phyloP scores from a whole-genome alignment of 768 basidiomycete genomes.

The Tephrocybe sp. region DNA sequence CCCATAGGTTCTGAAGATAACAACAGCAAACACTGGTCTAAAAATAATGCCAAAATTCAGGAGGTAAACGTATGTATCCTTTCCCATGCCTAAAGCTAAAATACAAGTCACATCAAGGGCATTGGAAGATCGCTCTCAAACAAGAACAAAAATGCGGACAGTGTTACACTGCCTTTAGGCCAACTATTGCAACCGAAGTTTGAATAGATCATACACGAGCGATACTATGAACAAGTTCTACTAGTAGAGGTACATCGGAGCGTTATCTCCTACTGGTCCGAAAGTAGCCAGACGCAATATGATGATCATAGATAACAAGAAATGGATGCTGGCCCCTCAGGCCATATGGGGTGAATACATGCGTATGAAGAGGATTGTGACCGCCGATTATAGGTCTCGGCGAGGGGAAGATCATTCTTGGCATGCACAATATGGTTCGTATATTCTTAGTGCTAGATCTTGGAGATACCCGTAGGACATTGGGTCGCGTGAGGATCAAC shows the following conservation, averaged over 20 bases:
- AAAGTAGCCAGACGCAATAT: neutral
- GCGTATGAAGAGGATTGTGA: neutral
- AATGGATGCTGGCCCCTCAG: neutral
- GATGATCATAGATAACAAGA: neutral
- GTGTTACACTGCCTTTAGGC: too few species aligned
- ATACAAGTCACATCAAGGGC: too few species aligned
- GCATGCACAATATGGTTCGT: too few species aligned
- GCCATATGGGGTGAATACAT: neutral
- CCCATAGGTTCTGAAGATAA: neutral
- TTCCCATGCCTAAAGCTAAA: too few species aligned
- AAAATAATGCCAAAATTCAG: too few species aligned
- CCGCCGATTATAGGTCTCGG: neutral
- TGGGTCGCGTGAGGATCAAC: neutral
- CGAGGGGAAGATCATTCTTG: neutral
- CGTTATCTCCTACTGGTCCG: neutral
- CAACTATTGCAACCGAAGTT: too few species aligned
- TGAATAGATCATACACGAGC: too few species aligned
- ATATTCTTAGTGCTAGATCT: neutral
- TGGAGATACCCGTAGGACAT: constrained; percentile 5
- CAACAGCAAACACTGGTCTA: neutral
- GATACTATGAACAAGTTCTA: neutral
- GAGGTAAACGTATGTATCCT: too few species aligned
- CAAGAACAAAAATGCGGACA: too few species aligned
- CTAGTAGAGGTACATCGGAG: neutral
- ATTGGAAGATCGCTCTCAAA: too few species aligned